A percentile compares a stretch with the other conserved stretches of the same genome.
Evolutionary conservation across 2,329 filamentous ascomycete species (phyloP).

Genomic region (Beauveria australis): DNA sequence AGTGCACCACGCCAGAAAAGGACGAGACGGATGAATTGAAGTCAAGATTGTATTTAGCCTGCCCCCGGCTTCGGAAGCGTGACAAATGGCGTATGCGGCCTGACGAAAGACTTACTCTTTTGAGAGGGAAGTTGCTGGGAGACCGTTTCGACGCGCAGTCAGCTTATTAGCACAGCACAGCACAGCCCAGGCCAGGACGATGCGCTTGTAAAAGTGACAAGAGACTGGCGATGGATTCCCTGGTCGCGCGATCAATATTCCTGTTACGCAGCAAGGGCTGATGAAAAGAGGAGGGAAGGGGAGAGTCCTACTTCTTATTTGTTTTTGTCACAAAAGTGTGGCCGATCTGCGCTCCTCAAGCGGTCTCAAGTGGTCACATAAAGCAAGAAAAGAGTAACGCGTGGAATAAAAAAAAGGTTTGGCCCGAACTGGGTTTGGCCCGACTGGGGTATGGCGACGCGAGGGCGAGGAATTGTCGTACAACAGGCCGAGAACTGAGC

Average conservation of each 20-base stretch:
- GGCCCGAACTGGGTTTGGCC: not conserved
- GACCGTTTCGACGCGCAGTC: not conserved
- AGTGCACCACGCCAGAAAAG: not conserved
- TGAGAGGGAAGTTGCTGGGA: not conserved
- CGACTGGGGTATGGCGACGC: not conserved
- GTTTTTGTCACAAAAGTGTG: not conserved
- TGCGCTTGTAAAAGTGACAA: not conserved
- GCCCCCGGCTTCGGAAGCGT: not conserved
- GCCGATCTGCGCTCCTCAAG: not conserved
- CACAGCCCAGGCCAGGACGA: not conserved
- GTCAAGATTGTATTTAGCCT: not conserved
- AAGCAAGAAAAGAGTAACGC: not conserved
- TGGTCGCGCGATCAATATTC: too few relatives aligned
- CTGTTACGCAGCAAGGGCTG: too few relatives aligned
- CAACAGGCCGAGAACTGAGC: not conserved
- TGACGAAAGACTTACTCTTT: slow-evolving; percentile 4
- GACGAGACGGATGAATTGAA: not conserved
- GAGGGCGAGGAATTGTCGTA: not conserved
- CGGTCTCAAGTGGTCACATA: too few relatives aligned
- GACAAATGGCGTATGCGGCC: not conserved
- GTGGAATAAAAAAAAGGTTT: not conserved
- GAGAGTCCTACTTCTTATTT: not conserved
- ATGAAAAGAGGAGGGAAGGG: not conserved
- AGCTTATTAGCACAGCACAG: not conserved
- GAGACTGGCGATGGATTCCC: not conserved